These are phyloP conservation scores for Leishmania major DNA, from an alignment of 208 protist genomes.

Conservation along the genomic window DNA sequence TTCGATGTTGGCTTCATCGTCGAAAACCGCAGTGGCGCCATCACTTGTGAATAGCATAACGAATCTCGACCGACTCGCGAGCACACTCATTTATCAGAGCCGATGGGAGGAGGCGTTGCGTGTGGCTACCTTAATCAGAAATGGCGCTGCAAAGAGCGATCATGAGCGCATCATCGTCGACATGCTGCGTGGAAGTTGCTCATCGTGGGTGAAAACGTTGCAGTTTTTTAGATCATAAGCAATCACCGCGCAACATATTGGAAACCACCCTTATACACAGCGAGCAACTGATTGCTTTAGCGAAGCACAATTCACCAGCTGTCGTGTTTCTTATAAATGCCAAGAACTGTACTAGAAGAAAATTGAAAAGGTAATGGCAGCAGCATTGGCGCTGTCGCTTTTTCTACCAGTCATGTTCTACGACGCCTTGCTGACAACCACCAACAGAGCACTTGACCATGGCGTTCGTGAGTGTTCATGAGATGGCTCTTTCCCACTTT, in stretches of 20 bases:
- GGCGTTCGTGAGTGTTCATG: background rate
- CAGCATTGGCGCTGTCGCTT: background rate
- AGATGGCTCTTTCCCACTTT: background rate
- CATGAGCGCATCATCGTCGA: conserved; percentile 19
- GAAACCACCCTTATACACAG: background rate
- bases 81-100: conserved; percentile 10
- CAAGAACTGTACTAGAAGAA: background rate
- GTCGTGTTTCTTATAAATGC: background rate
- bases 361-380: background rate
- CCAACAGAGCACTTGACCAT: background rate
- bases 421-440: background rate
- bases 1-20: background rate
- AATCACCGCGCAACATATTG: background rate
- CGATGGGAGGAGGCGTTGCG: conserved; percentile 33
- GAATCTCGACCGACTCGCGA: conserved; percentile 29
- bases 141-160: conserved; percentile 1
- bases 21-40: background rate
- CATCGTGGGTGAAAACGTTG: conserved; percentile 28
- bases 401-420: background rate
- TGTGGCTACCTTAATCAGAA: conserved; percentile 11
- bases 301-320: background rate
- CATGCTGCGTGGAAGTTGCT: conserved; percentile 6
- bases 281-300: background rate
- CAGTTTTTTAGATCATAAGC: conserved; percentile 23
- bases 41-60: conserved; percentile 9